phyloP scores from a whole-genome alignment of 164 flowering plant genomes.

The Vitis labrusca region DNA sequence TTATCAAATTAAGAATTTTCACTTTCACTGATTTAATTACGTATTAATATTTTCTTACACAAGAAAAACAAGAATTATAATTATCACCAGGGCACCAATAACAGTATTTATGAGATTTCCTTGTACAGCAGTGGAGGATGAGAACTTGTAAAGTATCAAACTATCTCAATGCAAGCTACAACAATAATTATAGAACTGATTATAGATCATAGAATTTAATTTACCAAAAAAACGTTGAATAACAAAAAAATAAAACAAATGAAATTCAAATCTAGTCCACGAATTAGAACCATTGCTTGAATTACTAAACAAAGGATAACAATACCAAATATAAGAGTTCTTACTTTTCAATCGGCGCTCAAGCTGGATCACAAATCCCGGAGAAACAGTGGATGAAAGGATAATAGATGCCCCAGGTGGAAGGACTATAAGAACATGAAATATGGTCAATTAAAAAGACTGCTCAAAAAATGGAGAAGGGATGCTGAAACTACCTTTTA shows the following conservation, averaged over 20 bases:
- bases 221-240: neutral
- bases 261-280: neutral
- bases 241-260: neutral
- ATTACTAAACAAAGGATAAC: neutral
- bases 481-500: slow-evolving; percentile 56
- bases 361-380: slow-evolving; percentile 68
- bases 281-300: neutral
- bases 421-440: slow-evolving; percentile 55
- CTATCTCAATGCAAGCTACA: neutral
- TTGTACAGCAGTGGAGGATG: neutral
- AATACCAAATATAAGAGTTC: slow-evolving; percentile 14
- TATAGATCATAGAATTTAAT: neutral
- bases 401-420: slow-evolving; percentile 82
- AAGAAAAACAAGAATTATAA: neutral
- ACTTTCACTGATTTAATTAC: too few relatives aligned
- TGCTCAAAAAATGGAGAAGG: slow-evolving; percentile 3
- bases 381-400: slow-evolving; percentile 95
- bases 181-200: neutral
- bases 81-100: neutral
- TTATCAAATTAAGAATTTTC: neutral
- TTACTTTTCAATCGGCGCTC: slow-evolving; percentile 68
- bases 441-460: neutral
- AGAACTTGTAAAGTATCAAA: neutral
- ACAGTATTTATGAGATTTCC: neutral
- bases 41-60: neutral